Base-by-base conservation (phyloP, 768 basidiomycete species). In the Russula compacta region DNA sequence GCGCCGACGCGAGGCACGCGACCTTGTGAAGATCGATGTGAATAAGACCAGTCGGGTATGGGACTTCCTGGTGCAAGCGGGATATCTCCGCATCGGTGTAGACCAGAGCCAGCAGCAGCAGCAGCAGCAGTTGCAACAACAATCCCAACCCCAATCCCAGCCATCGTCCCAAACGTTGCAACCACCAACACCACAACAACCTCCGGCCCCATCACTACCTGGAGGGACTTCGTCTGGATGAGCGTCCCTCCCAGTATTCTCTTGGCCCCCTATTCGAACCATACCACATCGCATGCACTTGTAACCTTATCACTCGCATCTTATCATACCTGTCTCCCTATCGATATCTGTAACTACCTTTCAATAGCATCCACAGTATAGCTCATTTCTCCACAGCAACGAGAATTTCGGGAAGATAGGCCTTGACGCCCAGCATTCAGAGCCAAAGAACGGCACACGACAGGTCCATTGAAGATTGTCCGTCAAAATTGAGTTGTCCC, bases 41-140 rank as follows among this genome's bases (percentile, higher is more conserved):
- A 91, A 92, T 72, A 95, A 97, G 73, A 93, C 91, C 1, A 87
- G 86, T 72, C 79, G 89, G 43, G 89, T 93, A 36, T 97, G 92
- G 90, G 93, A 95, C 70, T 95, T 92, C 71, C 78, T 95, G 35
- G 89, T 92, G 2, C 87, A 90, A 68, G 83, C 87, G 6, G 92
- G 93, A 14, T 89, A 85, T 71, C 76, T 90, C 66, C 87, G 84
- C 67, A 87, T 90, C 60, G 73, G 72, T 15, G 64, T 61, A 39
- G 67, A 66, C n/a, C 63, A 55, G 38, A 57, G 58, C 38, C 58
- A 57, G 9, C 82, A 80, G 1, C 75, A 79, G 2, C 84, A 86
- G 59, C 75, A 76, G 6, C 64, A 64, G 3, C 71, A 76, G 4
- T n/a, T 7, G 15, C 44, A 46, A 10, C 46, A 21, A 5, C 56